Base-by-base conservation (phyloP, 2,329 filamentous ascomycete genomes). In the Nectriaceae sp. region DNA sequence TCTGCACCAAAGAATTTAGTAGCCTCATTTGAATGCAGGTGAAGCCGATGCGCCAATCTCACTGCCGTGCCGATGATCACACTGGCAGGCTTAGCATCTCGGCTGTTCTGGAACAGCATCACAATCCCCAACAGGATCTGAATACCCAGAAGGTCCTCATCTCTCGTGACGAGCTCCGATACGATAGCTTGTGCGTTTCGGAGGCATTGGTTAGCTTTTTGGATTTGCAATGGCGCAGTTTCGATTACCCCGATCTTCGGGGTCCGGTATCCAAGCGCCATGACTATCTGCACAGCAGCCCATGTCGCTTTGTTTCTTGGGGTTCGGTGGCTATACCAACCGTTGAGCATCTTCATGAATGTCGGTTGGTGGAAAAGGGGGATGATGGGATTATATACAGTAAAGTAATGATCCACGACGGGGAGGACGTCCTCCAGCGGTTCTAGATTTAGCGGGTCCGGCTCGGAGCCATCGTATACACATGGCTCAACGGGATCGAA, bases 101-200 rank as follows among this genome's bases (percentile, higher is more conserved):
- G 60, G 45, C 63, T 67, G 5, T 69, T 67, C 31, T 70, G 64
- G 45, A 71, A 71, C 4, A 74, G 47, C 20, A 70, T 59, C 3
- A 70, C 67, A 6, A 75, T 61, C 1, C 69, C 71, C 2, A 74
- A 40, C 6, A 75, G 44, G 2, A 70, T 68, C 46, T 74, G 72
- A 4, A 74, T 51, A 1, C 70, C 70, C 0, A 73, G 54, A 0
- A 71, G 53, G 11, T 72, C 70, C 21, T 69, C 58, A 2, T 74
- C 67, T 0, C 70, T 56, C 0, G 62, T 68, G 16, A 72, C 66
- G 8, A 75, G 54, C 6, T 72, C 70, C 1, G 70, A 67, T 0
- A 75, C 62, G 4, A 68, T 65, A 2, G 61, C 63, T 47, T 72
- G 71, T 0, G 67, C 70, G 24, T 70, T 73, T 5, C 64, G 56